These are phyloP conservation scores for Nakaseomyces glabratus DNA, from an alignment of 1,139 yeast species.

Conservation along the genomic window DNA sequence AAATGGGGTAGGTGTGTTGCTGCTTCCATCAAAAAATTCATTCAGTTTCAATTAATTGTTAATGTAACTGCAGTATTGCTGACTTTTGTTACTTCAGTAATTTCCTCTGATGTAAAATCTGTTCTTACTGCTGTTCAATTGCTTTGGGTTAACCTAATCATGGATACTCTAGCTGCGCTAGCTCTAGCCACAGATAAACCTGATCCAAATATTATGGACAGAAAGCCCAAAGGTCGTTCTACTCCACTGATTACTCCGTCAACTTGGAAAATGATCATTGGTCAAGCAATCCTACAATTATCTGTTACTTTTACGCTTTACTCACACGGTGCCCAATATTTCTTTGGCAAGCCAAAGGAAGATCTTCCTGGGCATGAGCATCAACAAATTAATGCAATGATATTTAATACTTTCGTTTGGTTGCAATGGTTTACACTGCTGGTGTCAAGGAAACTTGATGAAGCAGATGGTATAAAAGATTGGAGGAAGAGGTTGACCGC, in stretches of 20 bases:
- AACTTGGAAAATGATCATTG: constrained; percentile 98
- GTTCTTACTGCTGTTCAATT: constrained; percentile 95
- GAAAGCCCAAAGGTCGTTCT: constrained; percentile 77
- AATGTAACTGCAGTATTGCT: constrained; percentile 90
- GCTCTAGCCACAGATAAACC: constrained; percentile 98
- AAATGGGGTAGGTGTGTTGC: constrained; percentile 99
- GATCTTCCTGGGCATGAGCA: constrained; percentile 38
- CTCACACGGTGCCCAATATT: constrained; percentile 63
- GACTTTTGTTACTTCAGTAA: constrained; percentile 90
- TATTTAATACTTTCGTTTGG: constrained; percentile 96
- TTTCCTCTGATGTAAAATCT: constrained; percentile 65
- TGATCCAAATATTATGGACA: constrained; percentile 63
- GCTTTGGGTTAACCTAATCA: constrained; percentile 92
- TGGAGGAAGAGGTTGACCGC: constrained; percentile 50
- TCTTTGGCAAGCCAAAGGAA: constrained; percentile 37
- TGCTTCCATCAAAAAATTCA: constrained; percentile 84
- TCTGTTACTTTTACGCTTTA: constrained; percentile 69
- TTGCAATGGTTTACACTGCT: constrained; percentile 89
- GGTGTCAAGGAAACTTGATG: constrained; percentile 86
- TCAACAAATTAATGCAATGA: constrained; percentile 67
- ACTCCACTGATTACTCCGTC: constrained; percentile 78
- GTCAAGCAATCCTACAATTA: constrained; percentile 75
- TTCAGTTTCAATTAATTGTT: constrained; percentile 93
- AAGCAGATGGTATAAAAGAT: constrained; percentile 58
- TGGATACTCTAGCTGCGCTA: constrained; percentile 97